Base-by-base conservation (phyloP, 1,284 basidiomycete genomes). In the Puccinia polysora region DNA sequence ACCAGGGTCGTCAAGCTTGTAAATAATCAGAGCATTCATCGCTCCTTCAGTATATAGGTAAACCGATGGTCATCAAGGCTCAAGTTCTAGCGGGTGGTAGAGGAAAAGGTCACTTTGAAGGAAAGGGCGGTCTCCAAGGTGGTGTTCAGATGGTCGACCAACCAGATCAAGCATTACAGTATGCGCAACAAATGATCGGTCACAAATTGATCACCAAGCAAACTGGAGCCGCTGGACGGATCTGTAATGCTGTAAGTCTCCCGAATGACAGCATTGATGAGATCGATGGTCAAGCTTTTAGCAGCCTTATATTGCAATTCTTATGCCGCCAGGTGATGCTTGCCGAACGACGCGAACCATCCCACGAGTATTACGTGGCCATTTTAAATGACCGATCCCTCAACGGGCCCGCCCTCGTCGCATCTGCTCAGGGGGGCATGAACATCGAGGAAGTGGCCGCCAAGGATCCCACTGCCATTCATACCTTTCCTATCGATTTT, bases 291-390 rank as follows among this genome's bases (percentile, higher is more conserved):
- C n/a, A n/a, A n/a, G n/a, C n/a, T n/a, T n/a, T n/a, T n/a, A n/a
- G n/a, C n/a, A 15, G 20, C 45, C 8, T 55, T 25, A 15, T n/a
- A 23, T 47, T 49, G 34, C 73, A 12, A 47, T 40, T n/a, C n/a
- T n/a, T n/a, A n/a, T n/a, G n/a, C n/a, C n/a, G n/a, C n/a, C 76
- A 92, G 90, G 87, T 99, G 78, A 98, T 99, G 96, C 85, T 99
- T 73, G 96, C 96, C 18, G 94, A 98, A 83, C 88, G 91, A 75
- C 89, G 93, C 75, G 87, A 91, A 73, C 91, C 95, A 56, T 86
- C 87, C 63, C 95, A 99, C 81, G 96, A 99, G 81, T 98, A 98
- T 84, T 99, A 99, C 80, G 89, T 95, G 68, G 96, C 96, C 36
- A 86, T 98, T 58, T 86, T 99, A 74, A 97, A 97, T 81, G 96